These are phyloP conservation scores for Echria macrotheca DNA, from an alignment of 495 filamentous ascomycete species.

Conservation along the genomic window DNA sequence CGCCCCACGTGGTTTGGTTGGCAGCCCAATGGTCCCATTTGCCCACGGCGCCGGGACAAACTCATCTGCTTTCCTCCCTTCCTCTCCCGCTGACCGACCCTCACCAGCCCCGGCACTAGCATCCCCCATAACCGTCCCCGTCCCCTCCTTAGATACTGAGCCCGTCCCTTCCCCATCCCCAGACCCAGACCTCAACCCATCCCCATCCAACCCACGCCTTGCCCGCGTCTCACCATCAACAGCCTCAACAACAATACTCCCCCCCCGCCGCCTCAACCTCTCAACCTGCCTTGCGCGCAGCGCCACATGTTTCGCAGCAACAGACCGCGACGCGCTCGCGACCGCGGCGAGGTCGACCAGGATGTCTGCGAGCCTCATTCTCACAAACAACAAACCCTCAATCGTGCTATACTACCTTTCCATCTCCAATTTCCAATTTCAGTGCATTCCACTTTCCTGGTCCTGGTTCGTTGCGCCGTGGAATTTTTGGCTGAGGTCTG, in stretches of 20 bases:
- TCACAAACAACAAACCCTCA: neutral
- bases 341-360: constrained; percentile 77
- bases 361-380: constrained; percentile 45
- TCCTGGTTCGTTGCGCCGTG: too few species aligned
- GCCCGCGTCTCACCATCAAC: too few species aligned
- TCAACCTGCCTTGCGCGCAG: constrained; percentile 75
- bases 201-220: too few species aligned
- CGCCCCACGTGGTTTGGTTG: neutral
- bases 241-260: neutral
- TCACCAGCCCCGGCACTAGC: neutral
- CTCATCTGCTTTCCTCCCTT: too few species aligned
- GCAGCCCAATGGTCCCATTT: neutral
- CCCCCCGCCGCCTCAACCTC: too few species aligned
- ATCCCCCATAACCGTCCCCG: neutral
- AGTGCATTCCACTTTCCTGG: too few species aligned
- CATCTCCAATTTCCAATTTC: too few species aligned
- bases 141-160: too few species aligned
- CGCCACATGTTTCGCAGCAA: constrained; percentile 74
- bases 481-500: too few species aligned
- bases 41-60: constrained; percentile 24
- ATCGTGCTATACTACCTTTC: too few species aligned
- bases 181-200: neutral
- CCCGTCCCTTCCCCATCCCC: neutral
- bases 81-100: too few species aligned
- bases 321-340: constrained; percentile 66